Evolutionary conservation across 805 yeast genomes (phyloP), one percentile per base, ranked within the genome.

Genomic region (Scheffersomyces lignosus): DNA sequence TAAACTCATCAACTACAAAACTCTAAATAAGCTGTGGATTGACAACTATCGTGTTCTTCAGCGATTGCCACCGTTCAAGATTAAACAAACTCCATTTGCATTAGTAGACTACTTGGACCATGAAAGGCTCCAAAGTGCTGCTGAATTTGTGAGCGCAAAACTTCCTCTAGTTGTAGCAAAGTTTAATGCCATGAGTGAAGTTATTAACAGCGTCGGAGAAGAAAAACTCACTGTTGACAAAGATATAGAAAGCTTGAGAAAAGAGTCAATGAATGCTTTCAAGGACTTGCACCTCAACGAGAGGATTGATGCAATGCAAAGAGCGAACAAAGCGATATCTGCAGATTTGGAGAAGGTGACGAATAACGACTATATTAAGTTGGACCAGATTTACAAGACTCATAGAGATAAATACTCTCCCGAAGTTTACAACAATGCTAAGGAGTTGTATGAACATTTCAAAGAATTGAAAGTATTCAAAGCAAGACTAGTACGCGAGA

Each of bases 241-340:
- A 23, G 62, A 61, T 9, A 69, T 77, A 23, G 78, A 75, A 38
- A 12, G 38, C 2, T 60, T 70, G 27, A 60, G 75, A 24, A 52
- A 62, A 9, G 71, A 70, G 18, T 67, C 75, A 1, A 51, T 54
- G 8, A 28, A 33, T 10, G 39, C 35, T 45, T 62, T 56, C 51
- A 60, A 47, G 41, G 51, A 44, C 29, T 34, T 44, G 30, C 52
- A 46, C 18, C 13, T 27, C 8, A 23, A 30, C 14, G 10, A 23
- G 5, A 36, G 15, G 18, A 29, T 39, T 33, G 40, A 32, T 10
- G 27, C 16, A 16, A 43, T 48, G 20, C 26, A 54, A 5, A 14
- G 33, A 2, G n/a, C 39, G 3, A 18, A 27, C 12, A 20, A 37
- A 4, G 20, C 48, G 5, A 42, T 65, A 17, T 26, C 48, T 9